Base-by-base conservation (phyloP, 23 red algal genomes). In the Porphyridium purpureum region DNA sequence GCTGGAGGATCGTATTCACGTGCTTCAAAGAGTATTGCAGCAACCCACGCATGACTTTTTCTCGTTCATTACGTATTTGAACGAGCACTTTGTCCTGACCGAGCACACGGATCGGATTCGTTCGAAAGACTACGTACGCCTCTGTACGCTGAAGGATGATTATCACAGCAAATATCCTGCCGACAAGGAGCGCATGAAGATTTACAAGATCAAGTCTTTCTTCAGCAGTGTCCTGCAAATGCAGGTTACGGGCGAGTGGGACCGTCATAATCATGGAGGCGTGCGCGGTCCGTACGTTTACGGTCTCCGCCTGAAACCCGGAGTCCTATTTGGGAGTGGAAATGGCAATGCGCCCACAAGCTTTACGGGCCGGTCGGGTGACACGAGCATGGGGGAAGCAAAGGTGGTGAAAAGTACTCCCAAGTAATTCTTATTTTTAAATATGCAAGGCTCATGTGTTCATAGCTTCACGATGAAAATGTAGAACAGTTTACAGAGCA, bases 201-300 rank as follows among this genome's bases (percentile, higher is more conserved):
- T 74, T 41, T 74, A 74, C 23, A 46, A 50, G 21, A 60, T 74
- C 6, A 74, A 74, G 33, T 25, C 24, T 8, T 74, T 74, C 49
- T 64, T 74, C 24, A 74, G 69, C 54, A 42, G 42, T 29, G 22
- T 74, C 36, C 38, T 74, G 69, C 15, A 81, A 62, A 33, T 95
- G 40, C 70, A 82, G 9, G 88, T 95, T 1, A 95, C 88, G 31
- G 88, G 88, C 14, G 88, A 95, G 57, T 95, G 78, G 78, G 88
- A 95, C 55, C 46, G 88, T 20, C 64, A 82, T 35, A 62, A 64
- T 4, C 88, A 95, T 35, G 88, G 88, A 1, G 88, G 88, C 1
- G 88, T 95, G 4, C 63, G 88, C 19, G 88, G 88, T 23, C 88
- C 88, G 36, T 95, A 95, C 62, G 76, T 82, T 5, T 95, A 95